phyloP scores from a whole-genome alignment of 2,329 filamentous ascomycete species.

The Colletotrichum siamense region DNA sequence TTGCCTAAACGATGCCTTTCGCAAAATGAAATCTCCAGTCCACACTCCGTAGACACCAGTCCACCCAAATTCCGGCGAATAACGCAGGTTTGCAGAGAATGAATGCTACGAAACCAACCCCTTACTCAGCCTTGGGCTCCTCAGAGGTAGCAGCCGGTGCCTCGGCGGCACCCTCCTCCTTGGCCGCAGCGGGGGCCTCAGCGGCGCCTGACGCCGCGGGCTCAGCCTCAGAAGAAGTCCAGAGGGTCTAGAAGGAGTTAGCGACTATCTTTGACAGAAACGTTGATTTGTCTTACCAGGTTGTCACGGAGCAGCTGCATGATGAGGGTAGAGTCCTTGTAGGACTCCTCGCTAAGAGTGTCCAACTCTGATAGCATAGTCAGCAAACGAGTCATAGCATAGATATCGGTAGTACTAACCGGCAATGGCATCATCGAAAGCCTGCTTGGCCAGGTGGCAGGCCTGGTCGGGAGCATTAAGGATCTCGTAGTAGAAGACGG shows the following conservation, averaged over 20 bases:
- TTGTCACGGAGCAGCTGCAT: slow-evolving; percentile 99
- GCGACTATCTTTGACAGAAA: slow-evolving; percentile 12
- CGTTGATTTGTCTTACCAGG: slow-evolving; percentile 64
- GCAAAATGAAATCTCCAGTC: slow-evolving; percentile 63
- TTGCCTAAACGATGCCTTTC: slow-evolving; percentile 53
- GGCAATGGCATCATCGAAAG: slow-evolving; percentile 96
- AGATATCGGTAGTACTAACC: slow-evolving; percentile 40
- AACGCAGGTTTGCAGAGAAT: slow-evolving; percentile 38
- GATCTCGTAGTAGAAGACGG: slow-evolving; percentile 99
- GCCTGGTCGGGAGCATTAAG: slow-evolving; percentile 97
- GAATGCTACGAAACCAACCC: slow-evolving; percentile 23
- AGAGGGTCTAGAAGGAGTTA: slow-evolving; percentile 77
- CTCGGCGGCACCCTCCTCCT: slow-evolving; percentile 19
- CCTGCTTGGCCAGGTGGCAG: slow-evolving; percentile 96
- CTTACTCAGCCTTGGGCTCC: slow-evolving; percentile 75
- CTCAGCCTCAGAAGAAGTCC: slow-evolving; percentile 98
- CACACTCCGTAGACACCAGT: slow-evolving; percentile 69
- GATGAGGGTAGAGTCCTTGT: slow-evolving; percentile 98
- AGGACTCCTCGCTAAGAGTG: slow-evolving; percentile 96
- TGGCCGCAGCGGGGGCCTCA: slow-evolving; percentile 59
- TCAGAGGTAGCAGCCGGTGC: slow-evolving; percentile 50
- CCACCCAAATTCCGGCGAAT: slow-evolving; percentile 52
- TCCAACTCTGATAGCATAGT: slow-evolving; percentile 74
- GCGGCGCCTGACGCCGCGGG: slow-evolving; percentile 62
- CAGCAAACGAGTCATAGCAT: slow-evolving; percentile 15